Conservation (phyloP, 441 rosid genomes). For the Metrosideros polymorpha region DNA sequence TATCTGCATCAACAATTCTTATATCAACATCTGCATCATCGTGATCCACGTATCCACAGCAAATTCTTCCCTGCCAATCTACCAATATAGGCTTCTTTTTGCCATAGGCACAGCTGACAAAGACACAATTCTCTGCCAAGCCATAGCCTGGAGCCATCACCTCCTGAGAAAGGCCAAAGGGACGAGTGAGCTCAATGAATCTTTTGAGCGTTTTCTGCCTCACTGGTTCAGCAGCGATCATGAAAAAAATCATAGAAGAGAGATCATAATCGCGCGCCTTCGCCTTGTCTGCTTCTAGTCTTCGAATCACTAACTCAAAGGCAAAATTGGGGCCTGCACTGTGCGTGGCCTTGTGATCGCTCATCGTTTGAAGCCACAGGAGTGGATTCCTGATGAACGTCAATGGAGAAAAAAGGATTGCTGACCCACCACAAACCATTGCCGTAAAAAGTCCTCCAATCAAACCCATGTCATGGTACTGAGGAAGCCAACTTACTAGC, state of each 20-base stretch:
- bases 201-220: slow-evolving; percentile 48
- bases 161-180: slow-evolving; percentile 50
- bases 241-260: slow-evolving; percentile 59
- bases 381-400: slow-evolving; percentile 57
- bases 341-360: slow-evolving; percentile 51
- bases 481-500: slow-evolving; percentile 68
- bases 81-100: slow-evolving; percentile 43
- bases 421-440: slow-evolving; percentile 54
- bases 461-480: slow-evolving; percentile 75
- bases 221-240: slow-evolving; percentile 78
- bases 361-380: slow-evolving; percentile 51
- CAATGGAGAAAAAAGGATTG: slow-evolving; percentile 52
- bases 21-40: slow-evolving; percentile 41
- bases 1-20: slow-evolving; percentile 40
- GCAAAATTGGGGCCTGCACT: slow-evolving; percentile 77
- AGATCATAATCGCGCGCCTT: slow-evolving; percentile 32
- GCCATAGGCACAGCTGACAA: slow-evolving; percentile 63
- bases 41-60: slow-evolving; percentile 42
- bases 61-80: slow-evolving; percentile 68
- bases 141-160: slow-evolving; percentile 81
- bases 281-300: slow-evolving; percentile 38
- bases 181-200: slow-evolving; percentile 45
- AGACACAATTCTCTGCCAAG: slow-evolving; percentile 70
- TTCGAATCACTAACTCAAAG: slow-evolving; percentile 51
- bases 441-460: slow-evolving; percentile 70